Evolutionary conservation across 108 stramenopile genomes (phyloP).

Genomic region (Nitzschia sp.): DNA sequence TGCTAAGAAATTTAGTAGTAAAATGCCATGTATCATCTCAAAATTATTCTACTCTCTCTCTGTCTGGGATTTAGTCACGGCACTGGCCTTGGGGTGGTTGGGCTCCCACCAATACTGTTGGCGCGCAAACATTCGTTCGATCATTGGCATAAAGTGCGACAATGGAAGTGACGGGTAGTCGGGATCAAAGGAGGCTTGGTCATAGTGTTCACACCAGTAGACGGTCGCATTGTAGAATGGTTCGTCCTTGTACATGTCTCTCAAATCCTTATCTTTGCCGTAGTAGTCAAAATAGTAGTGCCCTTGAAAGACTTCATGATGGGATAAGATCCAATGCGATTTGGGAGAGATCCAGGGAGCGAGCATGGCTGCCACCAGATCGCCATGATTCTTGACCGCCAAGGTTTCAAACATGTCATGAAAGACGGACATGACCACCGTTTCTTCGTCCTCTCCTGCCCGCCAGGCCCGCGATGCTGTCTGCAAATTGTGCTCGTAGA

Average conservation of each 20-base stretch:
- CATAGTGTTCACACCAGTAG: constrained; percentile 9
- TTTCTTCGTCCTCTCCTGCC: constrained; percentile 1
- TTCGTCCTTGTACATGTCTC: not conserved
- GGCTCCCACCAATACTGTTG: constrained; percentile 9
- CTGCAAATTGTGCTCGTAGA: not conserved
- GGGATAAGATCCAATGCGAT: not conserved
- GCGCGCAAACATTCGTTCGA: not conserved
- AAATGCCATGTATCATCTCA: not conserved
- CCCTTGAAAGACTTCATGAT: constrained; percentile 6
- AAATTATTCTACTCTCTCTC: not conserved
- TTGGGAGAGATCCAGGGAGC: constrained; percentile 1
- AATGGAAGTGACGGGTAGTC: constrained; percentile 2
- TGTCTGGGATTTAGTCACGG: not conserved
- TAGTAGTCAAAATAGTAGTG: not conserved
- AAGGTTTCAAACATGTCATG: constrained; percentile 5
- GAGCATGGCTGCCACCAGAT: not conserved
- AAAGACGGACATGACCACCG: not conserved
- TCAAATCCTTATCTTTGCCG: not conserved
- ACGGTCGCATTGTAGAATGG: constrained; percentile 3
- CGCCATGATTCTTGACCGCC: constrained; percentile 8
- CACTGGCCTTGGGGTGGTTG: constrained; percentile 1
- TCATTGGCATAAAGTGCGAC: not conserved
- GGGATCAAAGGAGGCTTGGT: constrained; percentile 12
- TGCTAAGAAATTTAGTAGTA: not conserved
- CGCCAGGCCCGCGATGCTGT: not conserved